Percentiles rank a stretch among this genome's conserved stretches.
Evolutionary conservation across 768 basidiomycete species (phyloP).

Genomic region (Leccinum ochraceum): DNA sequence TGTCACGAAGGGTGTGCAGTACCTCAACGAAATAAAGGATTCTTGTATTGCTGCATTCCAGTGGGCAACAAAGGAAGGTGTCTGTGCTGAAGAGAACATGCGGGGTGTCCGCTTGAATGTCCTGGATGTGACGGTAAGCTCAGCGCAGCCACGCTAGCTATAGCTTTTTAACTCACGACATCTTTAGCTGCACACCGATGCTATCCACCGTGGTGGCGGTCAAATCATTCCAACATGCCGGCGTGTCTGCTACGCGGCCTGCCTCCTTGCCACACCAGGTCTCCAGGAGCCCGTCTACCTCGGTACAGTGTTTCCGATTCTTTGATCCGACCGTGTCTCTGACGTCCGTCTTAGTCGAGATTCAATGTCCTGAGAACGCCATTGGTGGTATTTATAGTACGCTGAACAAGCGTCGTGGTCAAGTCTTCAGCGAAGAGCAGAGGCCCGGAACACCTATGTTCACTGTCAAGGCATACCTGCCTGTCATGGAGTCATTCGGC

Average conservation of each 20-base stretch:
- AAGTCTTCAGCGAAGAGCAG: constrained; percentile 98
- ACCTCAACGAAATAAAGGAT: constrained; percentile 99
- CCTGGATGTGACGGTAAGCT: constrained; percentile 86
- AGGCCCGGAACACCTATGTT: constrained; percentile 98
- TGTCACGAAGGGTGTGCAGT: constrained; percentile 98
- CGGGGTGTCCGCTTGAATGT: constrained; percentile 97
- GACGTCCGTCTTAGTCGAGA: constrained; percentile 66
- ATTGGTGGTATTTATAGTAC: constrained; percentile 96
- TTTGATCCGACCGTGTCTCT: constrained; percentile 6
- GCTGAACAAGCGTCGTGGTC: constrained; percentile 96
- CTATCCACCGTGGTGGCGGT: constrained; percentile 99
- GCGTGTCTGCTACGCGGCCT: constrained; percentile 95
- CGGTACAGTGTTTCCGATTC: constrained; percentile 43
- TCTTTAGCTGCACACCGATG: constrained; percentile 89
- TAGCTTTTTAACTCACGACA: background rate
- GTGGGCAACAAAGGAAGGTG: constrained; percentile 99
- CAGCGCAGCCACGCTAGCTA: constrained; percentile 1
- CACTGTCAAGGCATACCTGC: constrained; percentile 96
- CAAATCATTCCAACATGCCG: constrained; percentile 97
- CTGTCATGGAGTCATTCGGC: constrained; percentile 91
- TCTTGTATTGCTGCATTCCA: constrained; percentile 99
- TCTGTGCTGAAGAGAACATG: constrained; percentile 96
- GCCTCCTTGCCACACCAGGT: constrained; percentile 85
- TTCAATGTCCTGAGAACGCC: constrained; percentile 96
- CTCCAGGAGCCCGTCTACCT: constrained; percentile 98